These are phyloP conservation scores for Trichoderma citrinoviride DNA, from an alignment of 2,329 filamentous ascomycete species.

Conservation along the genomic window DNA sequence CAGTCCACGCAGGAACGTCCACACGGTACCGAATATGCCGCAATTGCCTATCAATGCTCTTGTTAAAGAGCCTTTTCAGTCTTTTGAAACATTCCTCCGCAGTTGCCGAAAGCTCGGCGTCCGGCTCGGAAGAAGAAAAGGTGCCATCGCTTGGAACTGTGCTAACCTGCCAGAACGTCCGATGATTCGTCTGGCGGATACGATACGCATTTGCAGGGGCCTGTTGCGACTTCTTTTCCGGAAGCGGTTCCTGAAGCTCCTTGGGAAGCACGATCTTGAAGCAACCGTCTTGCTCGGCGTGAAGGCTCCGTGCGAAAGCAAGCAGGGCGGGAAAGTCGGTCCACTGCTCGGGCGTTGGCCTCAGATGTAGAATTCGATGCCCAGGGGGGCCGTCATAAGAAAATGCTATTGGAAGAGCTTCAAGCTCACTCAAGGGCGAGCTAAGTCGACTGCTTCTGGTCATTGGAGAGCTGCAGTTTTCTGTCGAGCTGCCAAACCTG, in stretches of 20 bases:
- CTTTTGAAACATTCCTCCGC: constrained; percentile 34
- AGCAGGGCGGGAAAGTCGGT: constrained; percentile 38
- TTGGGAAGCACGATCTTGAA: constrained; percentile 40
- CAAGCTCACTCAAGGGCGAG: constrained; percentile 29
- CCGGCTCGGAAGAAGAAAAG: constrained; percentile 31
- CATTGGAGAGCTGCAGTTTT: background rate
- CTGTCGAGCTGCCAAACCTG: constrained; percentile 2
- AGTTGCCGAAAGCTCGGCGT: constrained; percentile 28
- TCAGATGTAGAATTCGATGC: constrained; percentile 35
- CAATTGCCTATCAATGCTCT: constrained; percentile 37
- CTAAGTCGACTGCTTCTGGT: constrained; percentile 24
- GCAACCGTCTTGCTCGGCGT: constrained; percentile 37
- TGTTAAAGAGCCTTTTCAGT: constrained; percentile 37
- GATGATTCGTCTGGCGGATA: constrained; percentile 36
- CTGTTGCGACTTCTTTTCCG: constrained; percentile 32
- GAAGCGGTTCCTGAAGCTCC: constrained; percentile 33
- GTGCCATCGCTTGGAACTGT: constrained; percentile 36
- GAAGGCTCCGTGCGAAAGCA: constrained; percentile 33
- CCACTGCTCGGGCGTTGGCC: constrained; percentile 38
- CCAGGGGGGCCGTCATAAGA: constrained; percentile 35
- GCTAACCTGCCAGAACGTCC: constrained; percentile 39
- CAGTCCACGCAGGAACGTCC: constrained; percentile 41
- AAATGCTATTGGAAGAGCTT: constrained; percentile 27
- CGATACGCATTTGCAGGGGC: constrained; percentile 39
- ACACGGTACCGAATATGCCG: constrained; percentile 40